Base-by-base conservation (phyloP, 2,329 filamentous ascomycete genomes). In the Microcyclospora pomicola region DNA sequence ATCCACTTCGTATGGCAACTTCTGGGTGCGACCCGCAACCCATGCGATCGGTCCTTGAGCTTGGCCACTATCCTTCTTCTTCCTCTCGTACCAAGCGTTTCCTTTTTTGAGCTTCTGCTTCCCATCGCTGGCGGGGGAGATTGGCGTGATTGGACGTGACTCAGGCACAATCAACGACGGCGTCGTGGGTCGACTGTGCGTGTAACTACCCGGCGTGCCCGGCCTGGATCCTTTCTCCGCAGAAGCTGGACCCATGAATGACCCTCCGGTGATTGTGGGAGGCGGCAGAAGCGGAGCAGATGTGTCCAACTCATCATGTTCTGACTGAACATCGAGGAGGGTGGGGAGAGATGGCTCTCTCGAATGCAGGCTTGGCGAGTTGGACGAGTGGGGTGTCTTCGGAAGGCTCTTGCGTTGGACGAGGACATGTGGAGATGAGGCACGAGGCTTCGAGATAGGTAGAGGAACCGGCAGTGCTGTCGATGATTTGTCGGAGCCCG, bases 11-110 rank as follows among this genome's bases (percentile, higher is more conserved):
- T 77, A 79, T 3, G 67, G 56, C 16, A 73, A 60, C 48, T 69
- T 71, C 42, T 73, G 68, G 32, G 67, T 62, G 46, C 75, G 61
- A 6, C 72, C 73, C 5, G 73, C 66, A 41, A 77, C 68, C 74
- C 74, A 78, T 9, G 74, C 73, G 33, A 62, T 48, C 14, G 62
- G 61, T 3, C 57, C 50, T 47, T 54, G 46, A 50, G 60, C 42
- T 52, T 52, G 42, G 50, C 62, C 50, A 9, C 47, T 45, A 24
- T 54, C 50, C 35, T 50, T 53, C 43, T 53, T 53, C 27, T 43
- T 54, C 37, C 47, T 41, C n/a, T 48, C 45, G 36, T 54, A 58
- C 51, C 53, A 57, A 35, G 50, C 48, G 15, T 43, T 47, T 38
- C 51, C 52, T 40, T 50, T 55, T 42, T 52, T 24, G 19, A 24